phyloP scores from a whole-genome alignment of 2,329 filamentous ascomycete species.

The Aspergillus sclerotialis region DNA sequence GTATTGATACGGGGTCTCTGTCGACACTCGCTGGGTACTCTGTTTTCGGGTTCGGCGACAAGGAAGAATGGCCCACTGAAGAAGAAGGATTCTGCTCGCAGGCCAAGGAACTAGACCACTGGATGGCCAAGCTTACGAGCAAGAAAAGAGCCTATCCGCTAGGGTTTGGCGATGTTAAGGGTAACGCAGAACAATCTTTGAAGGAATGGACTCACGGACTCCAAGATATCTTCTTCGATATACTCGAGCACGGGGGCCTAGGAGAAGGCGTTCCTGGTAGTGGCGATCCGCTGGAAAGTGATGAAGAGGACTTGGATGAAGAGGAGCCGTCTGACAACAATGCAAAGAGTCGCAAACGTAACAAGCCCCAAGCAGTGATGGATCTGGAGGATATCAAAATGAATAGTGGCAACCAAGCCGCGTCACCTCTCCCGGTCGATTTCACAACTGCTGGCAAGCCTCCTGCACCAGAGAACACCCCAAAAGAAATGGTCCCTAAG shows the following conservation, averaged over 20 bases:
- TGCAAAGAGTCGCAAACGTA: conserved; percentile 41
- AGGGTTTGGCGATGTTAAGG: conserved; percentile 79
- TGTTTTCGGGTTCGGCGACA: conserved; percentile 89
- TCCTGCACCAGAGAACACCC: conserved; percentile 30
- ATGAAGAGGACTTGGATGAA: conserved; percentile 62
- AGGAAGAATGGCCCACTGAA: conserved; percentile 85
- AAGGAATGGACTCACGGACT: conserved; percentile 74
- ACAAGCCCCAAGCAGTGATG: conserved; percentile 47
- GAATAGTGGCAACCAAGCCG: conserved; percentile 20
- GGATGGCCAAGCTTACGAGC: conserved; percentile 92
- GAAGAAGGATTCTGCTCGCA: conserved; percentile 89
- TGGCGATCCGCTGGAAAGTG: conserved; percentile 77
- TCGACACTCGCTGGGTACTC: conserved; percentile 74
- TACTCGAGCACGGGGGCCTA: conserved; percentile 45
- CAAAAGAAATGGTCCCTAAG: conserved; percentile 92
- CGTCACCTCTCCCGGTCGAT: conserved; percentile 65
- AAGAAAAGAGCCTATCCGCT: conserved; percentile 82
- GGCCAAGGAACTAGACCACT: conserved; percentile 81
- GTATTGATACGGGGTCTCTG: conserved; percentile 83
- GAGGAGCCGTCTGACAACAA: conserved; percentile 50
- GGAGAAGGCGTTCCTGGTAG: conserved; percentile 69
- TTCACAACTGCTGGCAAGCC: conserved; percentile 57
- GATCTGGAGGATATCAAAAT: conserved; percentile 77
- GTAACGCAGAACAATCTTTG: conserved; percentile 60
- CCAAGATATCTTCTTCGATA: conserved; percentile 59